Percentiles rank a stretch among this genome's conserved stretches.
These are phyloP conservation scores for Phycomyces nitens DNA, from an alignment of 192 early-diverging fungal species.

Conservation along the genomic window DNA sequence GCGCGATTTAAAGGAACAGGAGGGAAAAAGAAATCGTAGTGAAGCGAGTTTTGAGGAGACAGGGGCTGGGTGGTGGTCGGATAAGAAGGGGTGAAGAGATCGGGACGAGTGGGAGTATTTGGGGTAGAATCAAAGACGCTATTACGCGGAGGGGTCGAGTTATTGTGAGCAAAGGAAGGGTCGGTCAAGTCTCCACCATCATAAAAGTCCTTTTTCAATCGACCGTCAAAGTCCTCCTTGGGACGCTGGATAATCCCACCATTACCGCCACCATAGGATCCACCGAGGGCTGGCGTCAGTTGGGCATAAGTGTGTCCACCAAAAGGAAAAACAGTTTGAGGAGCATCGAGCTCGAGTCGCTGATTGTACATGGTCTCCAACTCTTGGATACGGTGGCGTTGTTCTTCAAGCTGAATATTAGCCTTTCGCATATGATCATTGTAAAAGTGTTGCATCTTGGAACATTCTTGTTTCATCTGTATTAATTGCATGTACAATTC, in stretches of 20 bases:
- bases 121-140: too few species aligned
- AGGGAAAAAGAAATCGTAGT: background rate
- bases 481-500: background rate
- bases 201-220: background rate
- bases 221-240: background rate
- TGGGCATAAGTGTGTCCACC: background rate
- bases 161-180: too few species aligned
- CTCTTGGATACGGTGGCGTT: background rate
- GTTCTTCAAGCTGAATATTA: background rate
- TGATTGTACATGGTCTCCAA: background rate
- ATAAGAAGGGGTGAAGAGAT: too few species aligned
- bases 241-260: background rate
- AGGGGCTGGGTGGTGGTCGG: too few species aligned
- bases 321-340: background rate
- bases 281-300: background rate
- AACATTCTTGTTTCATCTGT: background rate
- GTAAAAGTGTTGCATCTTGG: background rate
- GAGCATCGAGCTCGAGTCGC: background rate
- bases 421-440: background rate
- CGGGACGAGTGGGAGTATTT: too few species aligned
- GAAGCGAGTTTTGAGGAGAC: too few species aligned
- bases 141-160: too few species aligned
- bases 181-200: background rate
- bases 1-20: background rate
- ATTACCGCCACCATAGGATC: too few species aligned